Conservation (phyloP, 768 basidiomycete genomes). For the Boletus pseudopeckii region DNA sequence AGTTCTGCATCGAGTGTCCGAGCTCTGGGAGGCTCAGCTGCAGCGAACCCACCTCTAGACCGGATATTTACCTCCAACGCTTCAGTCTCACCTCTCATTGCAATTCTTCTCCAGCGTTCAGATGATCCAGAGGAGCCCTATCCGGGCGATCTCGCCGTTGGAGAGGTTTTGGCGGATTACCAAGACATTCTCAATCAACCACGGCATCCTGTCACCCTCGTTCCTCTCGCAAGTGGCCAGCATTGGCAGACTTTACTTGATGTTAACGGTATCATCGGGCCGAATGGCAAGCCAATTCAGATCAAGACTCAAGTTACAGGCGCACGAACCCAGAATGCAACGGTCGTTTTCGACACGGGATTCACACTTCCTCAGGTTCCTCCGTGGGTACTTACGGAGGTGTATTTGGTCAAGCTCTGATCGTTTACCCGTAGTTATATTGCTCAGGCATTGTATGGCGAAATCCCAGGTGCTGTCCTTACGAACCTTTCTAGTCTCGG, state of each 20-base stretch:
- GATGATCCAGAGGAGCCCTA: conserved; percentile 49
- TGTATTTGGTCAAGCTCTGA: conserved; percentile 14
- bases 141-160: conserved; percentile 61
- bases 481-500: conserved; percentile 39
- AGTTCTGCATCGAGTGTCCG: conserved; percentile 52
- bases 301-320: conserved; percentile 45
- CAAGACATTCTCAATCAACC: conserved; percentile 48
- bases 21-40: conserved; percentile 28
- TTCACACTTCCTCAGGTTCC: conserved; percentile 66
- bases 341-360: conserved; percentile 66
- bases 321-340: conserved; percentile 44
- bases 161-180: conserved; percentile 52
- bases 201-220: conserved; percentile 45
- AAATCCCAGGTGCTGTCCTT: conserved; percentile 51
- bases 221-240: conserved; percentile 42
- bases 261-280: conserved; percentile 57
- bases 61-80: conserved; percentile 60
- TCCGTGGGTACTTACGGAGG: conserved; percentile 30
- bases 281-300: conserved; percentile 49
- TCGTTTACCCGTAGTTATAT: conserved; percentile 37
- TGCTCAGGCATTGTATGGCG: conserved; percentile 58
- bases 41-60: conserved; percentile 56
- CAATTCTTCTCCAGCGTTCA: conserved; percentile 60
- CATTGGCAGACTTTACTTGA: conserved; percentile 69
- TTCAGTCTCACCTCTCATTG: conserved; percentile 57